phyloP scores from a whole-genome alignment of 495 filamentous ascomycete species.

The Cenococcum geophilum region DNA sequence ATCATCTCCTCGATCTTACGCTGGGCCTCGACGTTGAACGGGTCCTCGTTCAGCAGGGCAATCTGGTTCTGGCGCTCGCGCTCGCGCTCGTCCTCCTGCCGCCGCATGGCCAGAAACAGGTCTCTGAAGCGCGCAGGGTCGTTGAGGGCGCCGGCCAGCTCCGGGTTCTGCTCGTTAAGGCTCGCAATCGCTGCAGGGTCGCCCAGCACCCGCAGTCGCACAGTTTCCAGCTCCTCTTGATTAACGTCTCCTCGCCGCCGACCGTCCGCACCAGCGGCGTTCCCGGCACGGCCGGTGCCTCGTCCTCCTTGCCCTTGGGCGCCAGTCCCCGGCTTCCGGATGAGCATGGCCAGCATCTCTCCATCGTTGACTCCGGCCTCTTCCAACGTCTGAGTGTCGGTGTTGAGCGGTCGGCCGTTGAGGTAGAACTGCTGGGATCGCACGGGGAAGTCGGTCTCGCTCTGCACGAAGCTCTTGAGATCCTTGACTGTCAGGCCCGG shows the following conservation, averaged over 20 bases:
- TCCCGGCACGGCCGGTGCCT: constrained; percentile 8
- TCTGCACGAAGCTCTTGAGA: constrained; percentile 76
- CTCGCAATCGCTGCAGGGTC: constrained; percentile 65
- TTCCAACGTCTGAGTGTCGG: constrained; percentile 71
- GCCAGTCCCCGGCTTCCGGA: constrained; percentile 37
- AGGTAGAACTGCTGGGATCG: constrained; percentile 71
- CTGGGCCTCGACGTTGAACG: constrained; percentile 86
- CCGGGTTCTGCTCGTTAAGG: constrained; percentile 61
- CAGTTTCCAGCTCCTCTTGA: constrained; percentile 66
- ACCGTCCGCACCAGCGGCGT: constrained; percentile 10
- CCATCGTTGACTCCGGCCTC: constrained; percentile 79
- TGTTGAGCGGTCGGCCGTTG: constrained; percentile 74
- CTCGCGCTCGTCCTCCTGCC: constrained; percentile 62
- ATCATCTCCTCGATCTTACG: constrained; percentile 95
- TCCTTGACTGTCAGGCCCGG: constrained; percentile 77
- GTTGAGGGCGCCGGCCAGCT: constrained; percentile 70
- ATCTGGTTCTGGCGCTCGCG: constrained; percentile 74
- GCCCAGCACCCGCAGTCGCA: constrained; percentile 73
- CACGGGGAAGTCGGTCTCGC: constrained; percentile 53
- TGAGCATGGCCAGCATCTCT: constrained; percentile 86
- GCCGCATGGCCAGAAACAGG: constrained; percentile 56
- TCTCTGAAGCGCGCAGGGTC: constrained; percentile 69
- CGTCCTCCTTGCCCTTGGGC: constrained; percentile 33
- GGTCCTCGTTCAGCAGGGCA: constrained; percentile 75
- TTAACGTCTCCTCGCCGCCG: constrained; percentile 12